Evolutionary conservation across 768 basidiomycete species (phyloP), one percentile per base, ranked within the genome.

Genomic region (Gyrodon lividus): DNA sequence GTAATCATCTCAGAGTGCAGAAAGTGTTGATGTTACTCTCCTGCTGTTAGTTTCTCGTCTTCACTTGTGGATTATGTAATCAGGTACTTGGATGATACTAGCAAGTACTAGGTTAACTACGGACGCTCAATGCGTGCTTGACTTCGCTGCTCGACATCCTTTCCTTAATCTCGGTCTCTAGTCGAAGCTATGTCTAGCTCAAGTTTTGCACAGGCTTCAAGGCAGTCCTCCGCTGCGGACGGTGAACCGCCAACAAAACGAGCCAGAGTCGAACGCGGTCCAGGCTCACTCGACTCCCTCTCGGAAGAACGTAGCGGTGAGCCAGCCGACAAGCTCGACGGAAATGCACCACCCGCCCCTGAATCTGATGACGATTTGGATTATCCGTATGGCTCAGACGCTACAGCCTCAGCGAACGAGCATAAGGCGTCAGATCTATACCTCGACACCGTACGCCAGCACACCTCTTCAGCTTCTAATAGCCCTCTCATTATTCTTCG

Each of bases 381-480:
- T 45, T 59, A 68, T 54, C 57, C 58, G 24, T 67, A 70, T 42
- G 61, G 64, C 34, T 50, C 60, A 47, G 66, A 67, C 28, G 51
- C 47, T 22, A 59, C 59, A 59, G 51, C 58, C 48, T 53, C 61
- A 35, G 49, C 58, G 41, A 26, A 62, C 24, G 68, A 65, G 50
- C 65, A 56, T 55, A 69, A 65, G 63, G 78, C 90, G 33, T 89
- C 91, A 47, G 94, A 98, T 70, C 77, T 97, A 61, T 97, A 97
- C 69, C 83, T 98, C 47, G 94, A 98, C 74, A 97, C 94, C 52
- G 94, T 89, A 71, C 67, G 87, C 72, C 52, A 51, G 35, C 55
- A 59, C 39, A 55, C 48, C 50, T 47, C 57, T 43, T 50, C 39
- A 41, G 24, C 56, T 50, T 41, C 39, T 43, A 47, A 51, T 37